Evolutionary conservation across 148 eudicot species (phyloP), one percentile per base, ranked within the genome.

Genomic region (Vaccinium myrtillus): DNA sequence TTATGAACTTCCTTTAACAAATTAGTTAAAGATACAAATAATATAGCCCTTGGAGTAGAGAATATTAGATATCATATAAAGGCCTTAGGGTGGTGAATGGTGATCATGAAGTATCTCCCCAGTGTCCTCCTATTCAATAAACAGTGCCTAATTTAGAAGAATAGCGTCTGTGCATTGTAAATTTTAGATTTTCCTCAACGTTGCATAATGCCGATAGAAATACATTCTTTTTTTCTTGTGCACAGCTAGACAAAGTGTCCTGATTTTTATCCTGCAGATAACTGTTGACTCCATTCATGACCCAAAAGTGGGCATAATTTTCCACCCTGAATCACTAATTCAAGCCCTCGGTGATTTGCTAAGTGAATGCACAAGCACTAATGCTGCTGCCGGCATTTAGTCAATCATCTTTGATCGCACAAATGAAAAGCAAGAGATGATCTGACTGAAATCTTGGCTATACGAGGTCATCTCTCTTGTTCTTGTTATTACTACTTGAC

Each of bases 221-320:
- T 43, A 69, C 48, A 25, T 13, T 78, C n/a, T 78, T 13, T 81
- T 19, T 5, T 32, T 32, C 21, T 6, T 18, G 56, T n/a, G n/a
- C 13, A 48, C 73, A 6, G 8, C 27, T 81, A 50, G n/a, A n/a
- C n/a, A n/a, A n/a, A 13, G 39, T 27, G 39, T 82, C 46, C 49
- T 25, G 79, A 76, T 81, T 73, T 74, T 48, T 23, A 65, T 81
- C 46, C 88, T 79, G 86, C 92, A 96, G 99, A 90, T 96, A 54
- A 87, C 86, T 74, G 96, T 97, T 85, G 95, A 93, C 63, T 94
- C 98, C 7, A 61, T 94, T 51, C 86, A 85, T 74, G 99, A 97
- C 86, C 90, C 95, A 30, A 89, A 91, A 87, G 94, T 87, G 74
- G 98, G 99, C 46, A 73, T 91, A 79, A 86, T 91, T 70, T 97